Percentiles rank a stretch among this genome's conserved stretches.
Evolutionary conservation across 306 rosid species (phyloP).

Genomic region (Styphnolobium japonicum): DNA sequence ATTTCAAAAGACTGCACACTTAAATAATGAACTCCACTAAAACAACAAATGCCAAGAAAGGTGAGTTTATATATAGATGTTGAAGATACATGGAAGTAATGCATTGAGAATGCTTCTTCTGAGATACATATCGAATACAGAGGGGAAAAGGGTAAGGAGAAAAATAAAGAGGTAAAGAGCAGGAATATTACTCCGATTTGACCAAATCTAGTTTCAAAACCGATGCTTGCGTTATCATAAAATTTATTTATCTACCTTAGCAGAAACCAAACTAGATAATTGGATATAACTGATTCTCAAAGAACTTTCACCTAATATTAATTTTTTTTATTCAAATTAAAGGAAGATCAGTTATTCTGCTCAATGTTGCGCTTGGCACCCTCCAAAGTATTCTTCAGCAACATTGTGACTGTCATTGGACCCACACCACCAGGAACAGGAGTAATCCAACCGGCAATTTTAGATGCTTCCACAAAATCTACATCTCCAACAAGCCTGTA

Average conservation of each 20-base stretch:
- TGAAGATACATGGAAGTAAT: constrained; percentile 4
- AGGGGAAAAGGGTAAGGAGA: neutral
- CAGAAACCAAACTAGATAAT: neutral
- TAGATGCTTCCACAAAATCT: constrained; percentile 81
- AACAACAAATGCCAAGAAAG: neutral
- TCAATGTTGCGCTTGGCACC: constrained; percentile 69
- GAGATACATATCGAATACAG: neutral
- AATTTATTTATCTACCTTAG: constrained; percentile 19
- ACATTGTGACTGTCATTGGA: constrained; percentile 92
- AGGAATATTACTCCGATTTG: neutral
- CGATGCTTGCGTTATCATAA: neutral
- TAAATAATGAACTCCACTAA: constrained; percentile 26
- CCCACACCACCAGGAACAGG: constrained; percentile 99
- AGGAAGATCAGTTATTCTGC: constrained; percentile 31
- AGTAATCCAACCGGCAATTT: constrained; percentile 82
- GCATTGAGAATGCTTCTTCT: neutral
- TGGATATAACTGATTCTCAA: constrained; percentile 14
- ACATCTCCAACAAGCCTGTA: constrained; percentile 90
- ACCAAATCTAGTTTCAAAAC: neutral
- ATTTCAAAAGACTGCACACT: neutral
- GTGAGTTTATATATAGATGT: constrained; percentile 7
- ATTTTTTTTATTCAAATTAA: neutral
- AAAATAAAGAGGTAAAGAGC: neutral
- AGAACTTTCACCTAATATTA: neutral
- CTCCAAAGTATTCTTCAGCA: constrained; percentile 77